These are phyloP conservation scores for Phialophora macrospora DNA, from an alignment of 2,329 filamentous ascomycete species.

Conservation along the genomic window DNA sequence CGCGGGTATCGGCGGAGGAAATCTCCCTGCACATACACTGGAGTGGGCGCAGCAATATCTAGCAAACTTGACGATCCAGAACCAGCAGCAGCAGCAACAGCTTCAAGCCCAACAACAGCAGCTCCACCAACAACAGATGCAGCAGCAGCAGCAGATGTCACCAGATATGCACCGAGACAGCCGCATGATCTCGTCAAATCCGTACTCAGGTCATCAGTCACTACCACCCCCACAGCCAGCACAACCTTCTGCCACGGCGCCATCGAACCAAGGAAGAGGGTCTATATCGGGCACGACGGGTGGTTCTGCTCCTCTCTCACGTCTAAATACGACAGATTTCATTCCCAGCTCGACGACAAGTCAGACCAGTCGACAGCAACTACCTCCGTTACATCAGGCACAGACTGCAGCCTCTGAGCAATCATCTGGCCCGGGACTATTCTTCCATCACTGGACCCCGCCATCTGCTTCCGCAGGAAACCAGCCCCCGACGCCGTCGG, in stretches of 20 bases:
- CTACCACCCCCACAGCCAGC: constrained; percentile 36
- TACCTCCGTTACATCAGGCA: constrained; percentile 59
- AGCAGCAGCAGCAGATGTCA: constrained; percentile 36
- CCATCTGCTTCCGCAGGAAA: constrained; percentile 66
- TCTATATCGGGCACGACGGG: constrained; percentile 41
- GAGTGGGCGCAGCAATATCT: constrained; percentile 73
- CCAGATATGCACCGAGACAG: constrained; percentile 42
- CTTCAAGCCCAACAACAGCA: constrained; percentile 38
- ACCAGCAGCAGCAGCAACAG: constrained; percentile 50
- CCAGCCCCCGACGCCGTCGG: constrained; percentile 74
- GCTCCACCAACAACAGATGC: constrained; percentile 33
- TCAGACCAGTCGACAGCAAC: constrained; percentile 50
- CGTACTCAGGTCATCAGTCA: constrained; percentile 40
- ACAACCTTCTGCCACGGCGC: constrained; percentile 33
- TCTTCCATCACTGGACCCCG: constrained; percentile 92
- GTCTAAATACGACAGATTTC: constrained; percentile 52
- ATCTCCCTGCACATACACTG: constrained; percentile 63
- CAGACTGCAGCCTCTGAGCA: constrained; percentile 61
- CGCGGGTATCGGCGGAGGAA: constrained; percentile 70
- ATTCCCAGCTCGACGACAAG: constrained; percentile 36
- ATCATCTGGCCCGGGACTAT: constrained; percentile 74
- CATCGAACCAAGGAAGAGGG: constrained; percentile 33
- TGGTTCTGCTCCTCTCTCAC: constrained; percentile 44
- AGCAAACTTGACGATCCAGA: constrained; percentile 50
- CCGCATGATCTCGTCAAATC: constrained; percentile 45